Percentiles rank a stretch among this genome's conserved stretches.
phyloP scores from a whole-genome alignment of 1,284 basidiomycete species.

The Vanrija sp. region DNA sequence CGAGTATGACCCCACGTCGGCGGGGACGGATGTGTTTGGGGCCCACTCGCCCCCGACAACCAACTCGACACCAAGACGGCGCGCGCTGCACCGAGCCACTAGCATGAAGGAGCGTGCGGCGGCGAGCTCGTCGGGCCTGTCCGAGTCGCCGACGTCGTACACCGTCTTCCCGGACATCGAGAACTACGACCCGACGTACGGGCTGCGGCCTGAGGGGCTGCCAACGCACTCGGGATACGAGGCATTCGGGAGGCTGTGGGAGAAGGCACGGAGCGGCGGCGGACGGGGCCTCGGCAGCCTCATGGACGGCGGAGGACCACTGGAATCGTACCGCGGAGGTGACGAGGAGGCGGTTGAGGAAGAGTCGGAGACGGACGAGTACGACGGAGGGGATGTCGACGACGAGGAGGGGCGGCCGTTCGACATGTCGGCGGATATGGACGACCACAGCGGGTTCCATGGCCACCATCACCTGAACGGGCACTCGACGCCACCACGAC shows the following conservation, averaged over 20 bases:
- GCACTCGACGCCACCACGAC: too few relatives aligned
- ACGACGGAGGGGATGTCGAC: slow-evolving; percentile 12
- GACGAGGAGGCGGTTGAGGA: slow-evolving; percentile 59
- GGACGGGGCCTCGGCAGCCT: slow-evolving; percentile 47
- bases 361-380: slow-evolving; percentile 27
- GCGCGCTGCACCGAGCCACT: background rate
- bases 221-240: slow-evolving; percentile 55
- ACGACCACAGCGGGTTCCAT: slow-evolving; percentile 6
- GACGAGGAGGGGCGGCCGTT: slow-evolving; percentile 3
- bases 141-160: slow-evolving; percentile 46
- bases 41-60: slow-evolving; percentile 1
- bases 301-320: slow-evolving; percentile 26
- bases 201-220: slow-evolving; percentile 85
- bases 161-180: slow-evolving; percentile 75
- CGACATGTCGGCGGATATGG: slow-evolving; percentile 5
- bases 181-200: slow-evolving; percentile 92
- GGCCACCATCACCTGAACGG: too few relatives aligned
- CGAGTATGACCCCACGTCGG: slow-evolving; percentile 40
- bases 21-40: slow-evolving; percentile 40
- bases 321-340: slow-evolving; percentile 44
- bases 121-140: slow-evolving; percentile 24
- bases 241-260: slow-evolving; percentile 51
- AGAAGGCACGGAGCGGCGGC: slow-evolving; percentile 63
- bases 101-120: slow-evolving; percentile 4
- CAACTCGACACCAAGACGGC: background rate